Base-by-base conservation (phyloP, 768 basidiomycete genomes). In the Tulasnella sp. region DNA sequence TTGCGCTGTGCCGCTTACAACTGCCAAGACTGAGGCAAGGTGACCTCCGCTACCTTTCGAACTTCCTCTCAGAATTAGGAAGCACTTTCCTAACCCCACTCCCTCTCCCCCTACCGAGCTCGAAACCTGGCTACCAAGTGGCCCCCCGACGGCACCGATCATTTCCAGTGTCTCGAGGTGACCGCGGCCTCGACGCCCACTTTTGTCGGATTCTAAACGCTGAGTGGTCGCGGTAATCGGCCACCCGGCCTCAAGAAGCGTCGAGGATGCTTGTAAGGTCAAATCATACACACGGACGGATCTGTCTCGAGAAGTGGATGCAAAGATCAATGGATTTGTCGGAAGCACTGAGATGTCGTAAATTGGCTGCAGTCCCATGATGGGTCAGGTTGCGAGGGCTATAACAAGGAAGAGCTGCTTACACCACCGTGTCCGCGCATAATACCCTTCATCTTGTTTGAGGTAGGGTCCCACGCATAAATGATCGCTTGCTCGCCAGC, bases 261-360 rank as follows among this genome's bases (percentile, higher is more conserved):
- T 35, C 20, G 74, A 75, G 15, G 74, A 75, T 29, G 74, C 74
- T 29, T 48, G 32, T 32, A 75, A 32, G 6, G 51, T 10, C 44
- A 75, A 48, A 35, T 39, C 55, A 42, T 75, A 67, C 37, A 75
- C 20, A 29, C 74, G 74, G 32, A 75, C 55, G 11, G 74, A 75
- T 39, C 16, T 29, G 51, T 75, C 74, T 35, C 74, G 26, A 5
- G 74, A 75, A 35, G 74, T 37, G 10, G 48, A 57, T 40, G 74
- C 74, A 40, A 75, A 75, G 20, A 75, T 35, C 55, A 75, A 75
- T 5, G 74, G 74, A 35, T 75, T 75, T 13, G 29, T 57, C n/a
- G 74, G 74, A 1, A 55, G 51, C 29, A 75, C 51, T n/a, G 35
- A 55, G 74, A 75, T 44, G 48, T 39, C 37, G 51, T 55, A 39